phyloP scores from a whole-genome alignment of 805 yeast genomes.

The Nakazawaea sp. region DNA sequence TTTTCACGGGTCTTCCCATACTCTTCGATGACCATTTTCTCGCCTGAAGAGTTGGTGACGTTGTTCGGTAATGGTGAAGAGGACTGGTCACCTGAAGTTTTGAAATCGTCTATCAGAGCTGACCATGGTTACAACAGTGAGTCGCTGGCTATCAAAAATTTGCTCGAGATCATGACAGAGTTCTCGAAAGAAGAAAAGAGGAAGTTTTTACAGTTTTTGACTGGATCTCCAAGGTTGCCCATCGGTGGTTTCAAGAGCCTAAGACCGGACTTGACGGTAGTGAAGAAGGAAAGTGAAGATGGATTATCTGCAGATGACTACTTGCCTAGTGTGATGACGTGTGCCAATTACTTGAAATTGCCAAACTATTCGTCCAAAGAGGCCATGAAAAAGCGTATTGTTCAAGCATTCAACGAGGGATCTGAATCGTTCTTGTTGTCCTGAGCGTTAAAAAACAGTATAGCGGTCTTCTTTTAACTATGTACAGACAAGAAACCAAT shows the following conservation, averaged over 20 bases:
- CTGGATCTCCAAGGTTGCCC: constrained; percentile 91
- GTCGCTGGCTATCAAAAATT: constrained; percentile 51
- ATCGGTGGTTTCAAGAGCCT: constrained; percentile 87
- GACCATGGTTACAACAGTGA: constrained; percentile 85
- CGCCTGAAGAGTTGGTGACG: constrained; percentile 64
- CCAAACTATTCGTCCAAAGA: constrained; percentile 71
- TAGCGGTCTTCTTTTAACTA: neutral
- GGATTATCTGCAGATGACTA: constrained; percentile 66
- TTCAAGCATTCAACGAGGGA: constrained; percentile 80
- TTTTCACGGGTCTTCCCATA: constrained; percentile 81
- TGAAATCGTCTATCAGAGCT: constrained; percentile 60
- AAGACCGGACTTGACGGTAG: constrained; percentile 81
- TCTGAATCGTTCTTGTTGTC: constrained; percentile 82
- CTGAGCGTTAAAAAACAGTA: constrained; percentile 23
- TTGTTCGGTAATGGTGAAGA: constrained; percentile 76
- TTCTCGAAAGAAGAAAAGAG: constrained; percentile 55
- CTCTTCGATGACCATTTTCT: constrained; percentile 59
- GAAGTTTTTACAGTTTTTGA: constrained; percentile 74
- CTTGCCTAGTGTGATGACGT: constrained; percentile 96
- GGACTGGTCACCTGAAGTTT: constrained; percentile 73
- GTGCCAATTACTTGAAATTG: constrained; percentile 88
- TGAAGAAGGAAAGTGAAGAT: constrained; percentile 72
- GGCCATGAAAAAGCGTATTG: constrained; percentile 50
- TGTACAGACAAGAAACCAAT: neutral
- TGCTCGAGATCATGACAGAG: constrained; percentile 54